These are phyloP conservation scores for Lichenothelia convexa DNA, from an alignment of 495 filamentous ascomycete genomes.

Conservation along the genomic window DNA sequence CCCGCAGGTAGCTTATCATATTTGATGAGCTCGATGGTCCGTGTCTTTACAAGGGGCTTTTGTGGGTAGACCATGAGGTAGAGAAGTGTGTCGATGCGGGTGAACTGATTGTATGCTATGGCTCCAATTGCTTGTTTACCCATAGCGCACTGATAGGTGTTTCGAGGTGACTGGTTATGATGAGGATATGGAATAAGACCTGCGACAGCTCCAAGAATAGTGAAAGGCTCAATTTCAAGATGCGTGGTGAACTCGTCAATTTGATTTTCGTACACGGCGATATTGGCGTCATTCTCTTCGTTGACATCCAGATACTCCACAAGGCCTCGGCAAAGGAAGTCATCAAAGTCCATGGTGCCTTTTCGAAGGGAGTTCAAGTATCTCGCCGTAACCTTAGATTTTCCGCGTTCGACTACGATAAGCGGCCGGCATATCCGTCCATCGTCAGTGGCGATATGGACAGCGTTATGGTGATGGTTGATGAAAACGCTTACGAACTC, in stretches of 20 bases:
- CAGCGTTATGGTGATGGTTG: constrained; percentile 90
- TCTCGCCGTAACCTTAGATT: constrained; percentile 54
- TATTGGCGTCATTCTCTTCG: constrained; percentile 97
- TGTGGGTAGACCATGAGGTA: constrained; percentile 98
- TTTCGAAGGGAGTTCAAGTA: constrained; percentile 54
- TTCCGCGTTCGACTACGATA: constrained; percentile 72
- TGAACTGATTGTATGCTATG: constrained; percentile 85
- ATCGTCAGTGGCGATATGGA: constrained; percentile 96
- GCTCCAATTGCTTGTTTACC: constrained; percentile 99
- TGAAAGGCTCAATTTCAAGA: constrained; percentile 97
- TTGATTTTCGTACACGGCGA: constrained; percentile 65
- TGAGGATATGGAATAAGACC: constrained; percentile 99
- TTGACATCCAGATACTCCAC: constrained; percentile 94
- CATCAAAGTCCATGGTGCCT: constrained; percentile 51
- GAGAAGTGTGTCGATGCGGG: constrained; percentile 98
- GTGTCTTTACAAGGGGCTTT: constrained; percentile 87
- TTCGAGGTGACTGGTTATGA: constrained; percentile 96
- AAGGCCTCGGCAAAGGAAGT: constrained; percentile 76
- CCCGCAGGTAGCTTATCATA: constrained; percentile 94
- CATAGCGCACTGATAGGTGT: constrained; percentile 99
- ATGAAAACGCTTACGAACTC: constrained; percentile 84
- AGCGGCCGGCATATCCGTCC: constrained; percentile 85
- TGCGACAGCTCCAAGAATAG: constrained; percentile 94
- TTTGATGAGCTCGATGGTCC: constrained; percentile 96
- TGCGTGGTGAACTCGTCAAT: constrained; percentile 72